Percentiles rank a stretch among this genome's conserved stretches.
Evolutionary conservation across 345 rosid species (phyloP).

Genomic region (Syzygium aromaticum): DNA sequence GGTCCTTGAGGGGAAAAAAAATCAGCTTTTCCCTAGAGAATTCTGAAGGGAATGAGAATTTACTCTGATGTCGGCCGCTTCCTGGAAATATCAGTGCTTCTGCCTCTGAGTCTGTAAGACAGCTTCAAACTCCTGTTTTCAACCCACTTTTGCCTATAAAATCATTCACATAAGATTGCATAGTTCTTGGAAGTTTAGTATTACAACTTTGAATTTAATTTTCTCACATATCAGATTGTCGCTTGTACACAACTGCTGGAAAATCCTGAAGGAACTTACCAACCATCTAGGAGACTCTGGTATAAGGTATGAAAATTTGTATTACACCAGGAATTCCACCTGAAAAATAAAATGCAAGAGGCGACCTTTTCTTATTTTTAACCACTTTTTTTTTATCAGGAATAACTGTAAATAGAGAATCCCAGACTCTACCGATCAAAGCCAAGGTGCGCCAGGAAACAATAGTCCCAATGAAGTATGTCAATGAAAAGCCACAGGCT

Average conservation of each 20-base stretch:
- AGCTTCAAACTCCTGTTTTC: conserved; percentile 27
- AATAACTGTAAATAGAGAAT: background rate
- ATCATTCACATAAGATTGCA: background rate
- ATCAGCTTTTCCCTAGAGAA: background rate
- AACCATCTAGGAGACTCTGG: conserved; percentile 35
- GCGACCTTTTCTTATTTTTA: background rate
- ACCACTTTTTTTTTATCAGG: background rate
- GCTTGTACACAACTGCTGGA: background rate
- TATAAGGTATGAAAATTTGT: conserved; percentile 14
- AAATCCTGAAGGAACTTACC: conserved; percentile 6
- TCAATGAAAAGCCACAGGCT: background rate
- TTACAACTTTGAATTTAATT: background rate
- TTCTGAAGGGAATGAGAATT: background rate
- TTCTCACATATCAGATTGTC: background rate
- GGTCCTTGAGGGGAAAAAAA: background rate
- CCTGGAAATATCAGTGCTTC: conserved; percentile 29
- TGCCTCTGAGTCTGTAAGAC: conserved; percentile 41
- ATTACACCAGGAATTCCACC: conserved; percentile 8
- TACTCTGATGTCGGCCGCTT: conserved; percentile 45
- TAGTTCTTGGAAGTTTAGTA: background rate
- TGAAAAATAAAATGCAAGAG: background rate
- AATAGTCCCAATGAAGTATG: conserved; percentile 8
- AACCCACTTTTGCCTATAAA: conserved; percentile 27
- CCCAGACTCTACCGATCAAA: conserved; percentile 3
- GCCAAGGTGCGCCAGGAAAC: conserved; percentile 16